These are phyloP conservation scores for Coemansia sp. DNA, from an alignment of 192 early-diverging fungal genomes.

Conservation along the genomic window DNA sequence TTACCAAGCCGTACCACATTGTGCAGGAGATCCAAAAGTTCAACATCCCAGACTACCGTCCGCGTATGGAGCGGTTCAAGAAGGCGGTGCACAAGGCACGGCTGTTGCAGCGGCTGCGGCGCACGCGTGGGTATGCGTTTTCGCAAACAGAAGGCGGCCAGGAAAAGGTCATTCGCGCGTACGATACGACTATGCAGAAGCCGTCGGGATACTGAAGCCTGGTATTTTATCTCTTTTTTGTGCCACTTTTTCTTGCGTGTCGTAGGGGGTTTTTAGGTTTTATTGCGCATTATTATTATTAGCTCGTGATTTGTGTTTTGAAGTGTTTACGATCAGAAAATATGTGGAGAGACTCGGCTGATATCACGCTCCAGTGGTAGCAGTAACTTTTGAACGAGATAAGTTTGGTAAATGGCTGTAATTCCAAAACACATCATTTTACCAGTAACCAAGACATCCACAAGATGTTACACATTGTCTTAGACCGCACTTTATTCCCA, in stretches of 20 bases:
- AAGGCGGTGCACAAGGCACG: slow-evolving; percentile 99
- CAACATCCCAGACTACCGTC: slow-evolving; percentile 98
- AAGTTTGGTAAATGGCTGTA: no score
- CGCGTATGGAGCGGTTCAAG: slow-evolving; percentile 96
- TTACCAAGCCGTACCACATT: slow-evolving; percentile 86
- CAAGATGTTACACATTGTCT: no score
- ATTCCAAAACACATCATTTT: no score
- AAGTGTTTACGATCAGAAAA: no score
- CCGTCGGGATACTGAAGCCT: slow-evolving; percentile 55
- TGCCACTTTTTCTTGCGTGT: slow-evolving; percentile 3
- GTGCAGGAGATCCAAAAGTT: slow-evolving; percentile 99
- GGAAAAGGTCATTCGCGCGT: slow-evolving; percentile 75
- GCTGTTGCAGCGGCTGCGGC: slow-evolving; percentile 86
- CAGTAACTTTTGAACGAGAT: no score
- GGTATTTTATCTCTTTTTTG: neutral
- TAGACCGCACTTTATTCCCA: no score
- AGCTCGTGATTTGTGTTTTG: neutral
- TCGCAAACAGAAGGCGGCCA: slow-evolving; percentile 96
- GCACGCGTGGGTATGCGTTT: slow-evolving; percentile 95
- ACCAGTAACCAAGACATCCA: no score
- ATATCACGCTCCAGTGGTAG: no score
- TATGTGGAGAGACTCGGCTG: no score
- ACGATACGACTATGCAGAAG: slow-evolving; percentile 72
- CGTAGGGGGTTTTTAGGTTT: no score
- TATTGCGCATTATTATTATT: neutral